A percentile compares a stretch with the other conserved stretches of the same genome.
Evolutionary conservation across 345 rosid genomes (phyloP).

Genomic region (Eucalyptus caleyi): DNA sequence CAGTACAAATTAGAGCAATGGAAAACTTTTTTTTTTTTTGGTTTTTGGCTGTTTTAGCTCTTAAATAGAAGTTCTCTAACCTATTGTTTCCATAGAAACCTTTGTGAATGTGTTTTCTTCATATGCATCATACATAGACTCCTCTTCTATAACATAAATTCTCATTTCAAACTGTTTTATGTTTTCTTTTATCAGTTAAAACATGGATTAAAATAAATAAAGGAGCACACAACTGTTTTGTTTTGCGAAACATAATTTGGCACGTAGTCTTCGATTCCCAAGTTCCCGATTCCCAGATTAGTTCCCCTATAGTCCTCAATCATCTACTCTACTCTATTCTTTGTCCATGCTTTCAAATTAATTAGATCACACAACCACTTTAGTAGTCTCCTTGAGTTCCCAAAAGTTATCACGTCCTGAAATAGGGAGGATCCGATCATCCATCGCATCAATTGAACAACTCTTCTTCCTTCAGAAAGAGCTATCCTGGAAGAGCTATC

Average conservation of each 20-base stretch:
- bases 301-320: background rate
- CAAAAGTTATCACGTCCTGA: background rate
- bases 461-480: background rate
- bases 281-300: background rate
- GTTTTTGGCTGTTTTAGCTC: background rate
- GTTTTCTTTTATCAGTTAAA: background rate
- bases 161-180: background rate
- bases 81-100: background rate
- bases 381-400: background rate
- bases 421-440: background rate
- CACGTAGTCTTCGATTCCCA: background rate
- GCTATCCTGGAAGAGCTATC: background rate
- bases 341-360: background rate
- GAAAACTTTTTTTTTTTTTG: background rate
- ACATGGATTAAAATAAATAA: accelerated
- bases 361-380: background rate
- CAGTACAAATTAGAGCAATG: background rate
- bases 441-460: background rate
- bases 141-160: background rate
- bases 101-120: background rate
- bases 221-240: background rate
- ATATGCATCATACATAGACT: background rate
- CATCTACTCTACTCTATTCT: background rate
- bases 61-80: background rate
- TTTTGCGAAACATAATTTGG: background rate